Conservation (phyloP, 441 rosid genomes). For the Populus hybrid region DNA sequence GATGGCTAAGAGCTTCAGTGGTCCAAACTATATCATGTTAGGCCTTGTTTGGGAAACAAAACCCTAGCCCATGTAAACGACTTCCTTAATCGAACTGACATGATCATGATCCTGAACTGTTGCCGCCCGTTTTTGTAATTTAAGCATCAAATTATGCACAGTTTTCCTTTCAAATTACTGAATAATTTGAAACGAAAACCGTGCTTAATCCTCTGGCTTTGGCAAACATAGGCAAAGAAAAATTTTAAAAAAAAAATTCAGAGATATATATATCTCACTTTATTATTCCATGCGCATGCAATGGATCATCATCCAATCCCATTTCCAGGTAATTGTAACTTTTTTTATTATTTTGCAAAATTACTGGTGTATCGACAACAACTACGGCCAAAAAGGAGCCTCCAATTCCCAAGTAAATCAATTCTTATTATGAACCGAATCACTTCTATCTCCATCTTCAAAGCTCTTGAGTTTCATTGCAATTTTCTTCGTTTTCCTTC, state of each 20-base stretch:
- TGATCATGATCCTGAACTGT: not conserved
- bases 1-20: no score
- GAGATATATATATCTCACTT: not conserved
- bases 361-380: not conserved
- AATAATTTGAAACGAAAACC: no score
- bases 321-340: conserved; percentile 1
- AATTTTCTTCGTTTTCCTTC: not conserved
- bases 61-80: not conserved
- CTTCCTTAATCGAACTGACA: not conserved
- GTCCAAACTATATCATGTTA: no score
- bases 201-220: no score
- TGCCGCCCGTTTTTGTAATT: not conserved
- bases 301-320: conserved; percentile 13
- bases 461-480: not conserved
- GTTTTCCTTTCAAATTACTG: no score
- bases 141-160: not conserved
- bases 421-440: not conserved
- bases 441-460: not conserved
- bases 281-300: not conserved
- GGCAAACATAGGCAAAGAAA: not conserved
- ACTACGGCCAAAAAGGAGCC: conserved; percentile 3
- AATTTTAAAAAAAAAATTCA: not conserved
- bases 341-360: not conserved
- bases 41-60: no score
- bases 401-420: conserved; percentile 13